A percentile compares a stretch with the other conserved stretches of the same genome.
Conservation (phyloP, 2,329 filamentous ascomycete genomes). For the Fusarium irregulare region DNA sequence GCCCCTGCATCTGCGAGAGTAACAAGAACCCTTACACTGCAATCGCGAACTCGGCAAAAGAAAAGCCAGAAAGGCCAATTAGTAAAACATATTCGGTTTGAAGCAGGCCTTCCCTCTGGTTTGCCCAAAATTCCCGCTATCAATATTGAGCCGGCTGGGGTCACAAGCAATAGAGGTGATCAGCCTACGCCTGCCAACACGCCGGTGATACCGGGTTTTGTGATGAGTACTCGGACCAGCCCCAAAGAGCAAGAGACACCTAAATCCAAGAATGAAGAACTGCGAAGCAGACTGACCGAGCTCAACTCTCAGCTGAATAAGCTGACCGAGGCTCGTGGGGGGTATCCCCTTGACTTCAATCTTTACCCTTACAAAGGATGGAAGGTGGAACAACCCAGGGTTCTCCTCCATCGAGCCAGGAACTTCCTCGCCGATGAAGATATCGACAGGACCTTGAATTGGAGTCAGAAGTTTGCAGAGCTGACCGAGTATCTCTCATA, state of each 20-base stretch:
- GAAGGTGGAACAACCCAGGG: conserved; percentile 49
- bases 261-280: neutral
- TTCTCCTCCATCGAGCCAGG: conserved; percentile 49
- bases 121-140: neutral
- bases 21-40: conserved; percentile 13
- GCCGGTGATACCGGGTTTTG: conserved; percentile 18
- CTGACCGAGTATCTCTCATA: conserved; percentile 55
- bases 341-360: neutral
- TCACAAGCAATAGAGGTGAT: neutral
- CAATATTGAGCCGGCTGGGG: neutral
- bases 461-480: conserved; percentile 53
- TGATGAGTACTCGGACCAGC: conserved; percentile 21
- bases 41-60: neutral
- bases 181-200: neutral
- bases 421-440: conserved; percentile 65
- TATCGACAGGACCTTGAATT: conserved; percentile 54
- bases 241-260: neutral
- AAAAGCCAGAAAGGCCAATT: neutral
- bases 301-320: neutral
- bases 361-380: conserved; percentile 50
- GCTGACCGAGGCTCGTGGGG: neutral
- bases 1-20: neutral
- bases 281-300: neutral
- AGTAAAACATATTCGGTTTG: neutral
- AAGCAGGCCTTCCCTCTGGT: neutral